Evolutionary conservation across 495 filamentous ascomycete genomes (phyloP).

Genomic region (Paragyromitra xinjiangensis): DNA sequence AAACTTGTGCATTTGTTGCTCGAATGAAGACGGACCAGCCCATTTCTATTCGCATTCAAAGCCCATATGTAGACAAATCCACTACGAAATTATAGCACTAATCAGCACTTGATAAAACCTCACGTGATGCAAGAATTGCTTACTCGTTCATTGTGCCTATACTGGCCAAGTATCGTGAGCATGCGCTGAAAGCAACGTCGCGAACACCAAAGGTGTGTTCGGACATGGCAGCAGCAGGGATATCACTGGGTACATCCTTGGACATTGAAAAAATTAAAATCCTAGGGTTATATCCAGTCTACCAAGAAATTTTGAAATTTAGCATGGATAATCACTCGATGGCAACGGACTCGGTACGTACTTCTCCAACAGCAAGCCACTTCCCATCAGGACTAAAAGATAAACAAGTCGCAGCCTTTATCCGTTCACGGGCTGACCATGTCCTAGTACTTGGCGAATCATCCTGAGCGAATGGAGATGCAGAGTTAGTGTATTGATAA

Average conservation of each 20-base stretch:
- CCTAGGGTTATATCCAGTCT: constrained; percentile 87
- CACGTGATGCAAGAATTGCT: constrained; percentile 20
- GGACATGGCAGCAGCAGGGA: constrained; percentile 81
- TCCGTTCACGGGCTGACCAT: constrained; percentile 85
- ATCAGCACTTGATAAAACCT: constrained; percentile 24
- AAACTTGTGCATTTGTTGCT: constrained; percentile 92
- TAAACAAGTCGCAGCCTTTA: constrained; percentile 96
- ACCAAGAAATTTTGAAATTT: constrained; percentile 58
- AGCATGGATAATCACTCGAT: constrained; percentile 53
- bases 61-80: constrained; percentile 94
- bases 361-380: constrained; percentile 90
- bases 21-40: constrained; percentile 83
- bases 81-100: constrained; percentile 40
- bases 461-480: constrained; percentile 60
- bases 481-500: constrained; percentile 59
- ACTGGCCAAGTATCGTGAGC: constrained; percentile 86
- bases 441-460: constrained; percentile 74
- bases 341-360: constrained; percentile 57
- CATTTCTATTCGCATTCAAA: constrained; percentile 77
- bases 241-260: constrained; percentile 77
- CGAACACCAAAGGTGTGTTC: constrained; percentile 92
- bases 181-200: constrained; percentile 85
- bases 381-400: constrained; percentile 89
- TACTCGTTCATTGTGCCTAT: constrained; percentile 84
- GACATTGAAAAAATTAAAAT: constrained; percentile 86